Conservation (phyloP, 768 basidiomycete genomes). For the Scleroderma bovista region DNA sequence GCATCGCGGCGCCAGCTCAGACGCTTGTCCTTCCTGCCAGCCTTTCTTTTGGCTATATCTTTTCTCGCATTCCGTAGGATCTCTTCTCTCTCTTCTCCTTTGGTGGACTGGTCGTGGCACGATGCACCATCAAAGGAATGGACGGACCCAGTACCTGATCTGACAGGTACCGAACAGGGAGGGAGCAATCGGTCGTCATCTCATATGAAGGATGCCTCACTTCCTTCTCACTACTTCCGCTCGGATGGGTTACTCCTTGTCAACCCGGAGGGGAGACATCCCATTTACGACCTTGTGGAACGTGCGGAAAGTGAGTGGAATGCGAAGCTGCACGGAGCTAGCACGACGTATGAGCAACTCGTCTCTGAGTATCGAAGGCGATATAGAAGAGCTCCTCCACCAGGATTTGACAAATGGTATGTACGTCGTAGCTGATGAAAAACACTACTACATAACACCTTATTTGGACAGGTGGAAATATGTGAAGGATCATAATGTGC, state of each 20-base stretch:
- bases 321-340: constrained; percentile 31
- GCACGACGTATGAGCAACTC: constrained; percentile 34
- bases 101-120: background rate
- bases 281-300: constrained; percentile 39
- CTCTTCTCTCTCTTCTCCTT: background rate
- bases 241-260: constrained; percentile 33
- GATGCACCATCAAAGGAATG: background rate
- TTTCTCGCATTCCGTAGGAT: background rate
- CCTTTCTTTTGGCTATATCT: background rate
- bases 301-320: constrained; percentile 36
- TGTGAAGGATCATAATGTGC: constrained; percentile 38
- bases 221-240: constrained; percentile 23
- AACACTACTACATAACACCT: too few species aligned
- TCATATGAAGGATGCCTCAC: constrained; percentile 17
- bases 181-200: too few species aligned
- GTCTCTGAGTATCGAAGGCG: constrained; percentile 35
- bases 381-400: constrained; percentile 35
- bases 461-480: constrained; percentile 38
- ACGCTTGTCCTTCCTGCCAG: background rate
- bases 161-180: background rate
- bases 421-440: constrained; percentile 1
- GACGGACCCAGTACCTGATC: background rate
- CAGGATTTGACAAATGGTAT: constrained; percentile 45
- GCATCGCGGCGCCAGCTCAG: background rate
- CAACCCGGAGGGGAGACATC: constrained; percentile 35